Conservation (phyloP, 2,329 filamentous ascomycete genomes). For the Exophiala oligosperma region DNA sequence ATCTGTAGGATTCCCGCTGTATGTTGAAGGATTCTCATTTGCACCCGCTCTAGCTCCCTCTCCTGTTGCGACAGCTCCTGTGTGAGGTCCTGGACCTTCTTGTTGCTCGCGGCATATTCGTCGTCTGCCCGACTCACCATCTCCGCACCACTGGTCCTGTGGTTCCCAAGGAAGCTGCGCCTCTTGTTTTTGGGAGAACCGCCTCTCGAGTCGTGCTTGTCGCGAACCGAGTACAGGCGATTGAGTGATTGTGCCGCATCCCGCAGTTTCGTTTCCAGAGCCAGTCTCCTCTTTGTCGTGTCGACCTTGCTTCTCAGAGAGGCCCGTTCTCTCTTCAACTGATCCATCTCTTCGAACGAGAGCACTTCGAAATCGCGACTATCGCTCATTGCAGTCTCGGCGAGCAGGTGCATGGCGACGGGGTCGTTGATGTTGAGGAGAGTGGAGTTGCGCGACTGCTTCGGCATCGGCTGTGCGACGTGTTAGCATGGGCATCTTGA, state of each 20-base stretch:
- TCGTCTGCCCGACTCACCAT: constrained; percentile 61
- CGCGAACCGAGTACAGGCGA: constrained; percentile 69
- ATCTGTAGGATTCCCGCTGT: constrained; percentile 90
- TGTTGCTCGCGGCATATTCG: constrained; percentile 72
- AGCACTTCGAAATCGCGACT: constrained; percentile 82
- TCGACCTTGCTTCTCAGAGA: constrained; percentile 75
- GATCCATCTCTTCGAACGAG: constrained; percentile 87
- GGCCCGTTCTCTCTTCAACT: constrained; percentile 82
- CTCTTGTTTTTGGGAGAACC: constrained; percentile 55
- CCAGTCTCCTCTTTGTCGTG: constrained; percentile 76
- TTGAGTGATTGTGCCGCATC: constrained; percentile 88
- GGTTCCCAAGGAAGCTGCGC: constrained; percentile 51
- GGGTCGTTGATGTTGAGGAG: constrained; percentile 51
- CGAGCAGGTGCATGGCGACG: constrained; percentile 84
- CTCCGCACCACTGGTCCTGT: constrained; percentile 36
- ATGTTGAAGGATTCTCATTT: constrained; percentile 78
- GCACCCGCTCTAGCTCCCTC: constrained; percentile 71
- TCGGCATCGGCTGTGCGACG: constrained; percentile 9
- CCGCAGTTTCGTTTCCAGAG: constrained; percentile 88
- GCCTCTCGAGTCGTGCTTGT: constrained; percentile 36
- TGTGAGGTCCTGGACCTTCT: constrained; percentile 82
- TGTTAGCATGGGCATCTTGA: not conserved
- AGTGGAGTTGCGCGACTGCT: constrained; percentile 17
- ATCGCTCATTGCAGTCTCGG: constrained; percentile 89
- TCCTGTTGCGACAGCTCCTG: constrained; percentile 78